A percentile compares a stretch with the other conserved stretches of the same genome.
phyloP scores from a whole-genome alignment of 2,329 filamentous ascomycete species.

The Epichloe aotearoae region DNA sequence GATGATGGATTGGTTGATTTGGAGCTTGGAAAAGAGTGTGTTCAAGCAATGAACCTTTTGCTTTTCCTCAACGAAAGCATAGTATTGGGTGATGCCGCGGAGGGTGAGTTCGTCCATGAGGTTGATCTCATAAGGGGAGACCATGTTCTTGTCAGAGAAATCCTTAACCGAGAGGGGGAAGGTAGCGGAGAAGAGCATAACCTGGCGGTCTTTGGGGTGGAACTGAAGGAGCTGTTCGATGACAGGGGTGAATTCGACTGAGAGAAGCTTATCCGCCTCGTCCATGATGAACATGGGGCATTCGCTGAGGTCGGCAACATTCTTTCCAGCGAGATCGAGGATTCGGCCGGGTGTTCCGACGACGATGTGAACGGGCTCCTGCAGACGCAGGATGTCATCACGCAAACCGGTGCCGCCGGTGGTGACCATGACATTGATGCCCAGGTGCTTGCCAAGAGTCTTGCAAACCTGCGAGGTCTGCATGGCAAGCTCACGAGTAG shows the following conservation, averaged over 20 bases:
- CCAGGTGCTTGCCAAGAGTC: conserved; percentile 90
- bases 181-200: conserved; percentile 98
- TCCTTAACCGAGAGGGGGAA: conserved; percentile 95
- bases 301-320: conserved; percentile 87
- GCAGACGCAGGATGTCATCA: conserved; percentile 90
- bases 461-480: conserved; percentile 99
- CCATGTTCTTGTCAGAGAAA: conserved; percentile 98
- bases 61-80: conserved; percentile 98
- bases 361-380: conserved; percentile 91
- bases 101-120: conserved; percentile 98
- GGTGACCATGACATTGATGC: conserved; percentile 98
- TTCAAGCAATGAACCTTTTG: conserved; percentile 98
- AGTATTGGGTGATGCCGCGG: conserved; percentile 97
- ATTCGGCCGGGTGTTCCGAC: conserved; percentile 96
- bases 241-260: conserved; percentile 90
- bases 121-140: conserved; percentile 93
- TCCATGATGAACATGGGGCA: conserved; percentile 99
- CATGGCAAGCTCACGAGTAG: conserved; percentile 90
- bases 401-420: conserved; percentile 90
- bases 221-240: conserved; percentile 93
- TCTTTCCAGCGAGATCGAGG: conserved; percentile 89
- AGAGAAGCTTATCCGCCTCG: conserved; percentile 95
- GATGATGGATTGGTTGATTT: conserved; percentile 99
- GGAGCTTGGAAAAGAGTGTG: conserved; percentile 95
- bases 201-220: conserved; percentile 92